A percentile compares a stretch with the other conserved stretches of the same genome.
These are phyloP conservation scores for Phytophthora pluvialis DNA, from an alignment of 352 stramenopile species.

Conservation along the genomic window DNA sequence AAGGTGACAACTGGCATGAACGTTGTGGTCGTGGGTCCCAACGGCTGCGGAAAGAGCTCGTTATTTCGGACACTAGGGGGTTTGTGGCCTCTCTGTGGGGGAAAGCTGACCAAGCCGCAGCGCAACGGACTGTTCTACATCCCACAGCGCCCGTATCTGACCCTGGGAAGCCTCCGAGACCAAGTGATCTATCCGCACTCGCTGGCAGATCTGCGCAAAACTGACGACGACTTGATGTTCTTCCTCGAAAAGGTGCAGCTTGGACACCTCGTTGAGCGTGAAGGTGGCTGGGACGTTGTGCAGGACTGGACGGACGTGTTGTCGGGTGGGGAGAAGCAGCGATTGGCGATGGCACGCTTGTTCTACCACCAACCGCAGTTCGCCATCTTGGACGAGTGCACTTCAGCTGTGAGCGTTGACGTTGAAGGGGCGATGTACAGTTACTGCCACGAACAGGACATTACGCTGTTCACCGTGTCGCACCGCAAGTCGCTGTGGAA, in stretches of 20 bases:
- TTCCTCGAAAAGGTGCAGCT: conserved; percentile 87
- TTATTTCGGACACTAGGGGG: conserved; percentile 90
- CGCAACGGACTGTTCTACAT: conserved; percentile 92
- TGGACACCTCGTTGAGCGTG: conserved; percentile 72
- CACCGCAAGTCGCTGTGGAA: conserved; percentile 91
- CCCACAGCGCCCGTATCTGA: conserved; percentile 89
- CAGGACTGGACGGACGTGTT: conserved; percentile 91
- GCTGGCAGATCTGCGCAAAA: conserved; percentile 53
- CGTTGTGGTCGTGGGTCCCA: conserved; percentile 85
- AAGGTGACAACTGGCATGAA: conserved; percentile 91
- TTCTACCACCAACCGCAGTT: conserved; percentile 93
- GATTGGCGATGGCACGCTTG: conserved; percentile 88
- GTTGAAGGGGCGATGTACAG: conserved; percentile 91
- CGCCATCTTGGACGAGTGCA: conserved; percentile 91
- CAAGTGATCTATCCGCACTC: conserved; percentile 92
- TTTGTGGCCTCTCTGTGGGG: conserved; percentile 87
- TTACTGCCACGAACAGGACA: conserved; percentile 84
- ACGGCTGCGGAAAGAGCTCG: conserved; percentile 89
- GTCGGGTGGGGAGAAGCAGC: conserved; percentile 92
- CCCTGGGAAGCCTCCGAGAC: conserved; percentile 85
- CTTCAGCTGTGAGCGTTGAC: conserved; percentile 84
- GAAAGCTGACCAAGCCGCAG: conserved; percentile 77
- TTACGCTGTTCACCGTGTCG: conserved; percentile 93
- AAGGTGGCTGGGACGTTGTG: conserved; percentile 81
- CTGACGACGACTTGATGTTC: conserved; percentile 67